These are phyloP conservation scores for Geosmithia flava DNA, from an alignment of 2,329 filamentous ascomycete genomes.

Conservation along the genomic window DNA sequence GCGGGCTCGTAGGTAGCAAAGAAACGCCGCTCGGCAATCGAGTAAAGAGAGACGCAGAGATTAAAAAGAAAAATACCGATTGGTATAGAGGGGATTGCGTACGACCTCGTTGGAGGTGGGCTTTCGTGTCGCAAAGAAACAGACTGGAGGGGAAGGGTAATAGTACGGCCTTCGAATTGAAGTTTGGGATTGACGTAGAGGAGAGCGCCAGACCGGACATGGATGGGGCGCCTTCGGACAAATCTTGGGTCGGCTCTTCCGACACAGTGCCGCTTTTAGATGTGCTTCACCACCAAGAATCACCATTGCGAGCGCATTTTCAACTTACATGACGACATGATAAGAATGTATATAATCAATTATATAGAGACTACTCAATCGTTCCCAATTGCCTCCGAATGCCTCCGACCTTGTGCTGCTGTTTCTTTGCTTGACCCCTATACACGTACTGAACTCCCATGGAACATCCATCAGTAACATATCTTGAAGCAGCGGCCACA, in stretches of 20 bases:
- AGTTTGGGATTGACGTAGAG: neutral
- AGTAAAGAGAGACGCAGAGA: too few relatives aligned
- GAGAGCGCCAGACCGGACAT: neutral
- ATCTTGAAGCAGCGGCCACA: neutral
- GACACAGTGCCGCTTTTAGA: neutral
- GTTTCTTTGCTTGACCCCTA: neutral
- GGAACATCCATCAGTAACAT: neutral
- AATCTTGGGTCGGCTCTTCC: neutral
- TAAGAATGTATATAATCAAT: neutral
- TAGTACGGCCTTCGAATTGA: too few relatives aligned
- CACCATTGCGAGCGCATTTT: neutral
- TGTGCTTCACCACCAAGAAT: neutral
- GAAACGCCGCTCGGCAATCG: too few relatives aligned
- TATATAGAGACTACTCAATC: neutral
- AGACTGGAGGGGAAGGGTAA: neutral
- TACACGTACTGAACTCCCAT: too few relatives aligned
- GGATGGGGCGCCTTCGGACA: neutral
- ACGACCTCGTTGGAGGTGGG: neutral
- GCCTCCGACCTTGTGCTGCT: neutral
- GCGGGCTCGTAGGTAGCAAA: neutral
- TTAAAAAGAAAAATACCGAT: neutral
- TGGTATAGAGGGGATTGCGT: neutral
- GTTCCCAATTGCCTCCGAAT: neutral
- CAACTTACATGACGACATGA: neutral
- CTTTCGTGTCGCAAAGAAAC: neutral